Evolutionary conservation across 2,329 filamentous ascomycete species (phyloP), one percentile per base, ranked within the genome.

Genomic region (Pseudogymnoascus sp.): DNA sequence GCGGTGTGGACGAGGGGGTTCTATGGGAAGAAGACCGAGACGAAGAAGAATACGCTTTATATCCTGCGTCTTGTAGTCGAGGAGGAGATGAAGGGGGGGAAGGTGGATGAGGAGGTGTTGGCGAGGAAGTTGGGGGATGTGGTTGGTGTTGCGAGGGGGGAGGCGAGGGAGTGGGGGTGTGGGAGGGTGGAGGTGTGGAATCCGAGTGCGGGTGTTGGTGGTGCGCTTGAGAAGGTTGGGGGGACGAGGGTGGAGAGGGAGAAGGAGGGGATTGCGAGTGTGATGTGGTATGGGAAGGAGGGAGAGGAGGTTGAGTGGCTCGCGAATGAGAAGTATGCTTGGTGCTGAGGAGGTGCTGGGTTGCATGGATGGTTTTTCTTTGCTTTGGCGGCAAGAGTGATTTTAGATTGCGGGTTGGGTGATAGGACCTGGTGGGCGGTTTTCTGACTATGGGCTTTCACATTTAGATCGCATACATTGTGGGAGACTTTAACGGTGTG

Each of bases 141-240:
- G 25, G 73, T 96, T 51, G 75, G 78, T 45, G 79, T 86, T 51
- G 92, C 92, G 4, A 85, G 88, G 71, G 76, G 77, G 7, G 86
- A 96, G 75, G 93, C 93, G 1, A 76, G 79, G 2, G 79, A 84
- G 64, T 96, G 90, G 89, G 79, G 83, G 51, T 85, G 91, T 77
- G 79, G 81, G 43, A 81, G 85, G 54, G 84, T 96, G 3, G 83
- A 92, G 73, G 79, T 93, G 62, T 98, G 93, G 93, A 96, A 95
- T 72, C 92, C 93, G 0, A 83, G 82, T 3, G 78, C 83, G 6
- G 70, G 81, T 67, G 73, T 86, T 25, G 73, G 73, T 72, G 67
- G 74, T 14, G 70, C 88, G 43, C 75, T 87, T 1, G 75, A 79
- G 41, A 72, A 71, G 25, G 75, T 78, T 1, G 80, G 79, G 7